Evolutionary conservation across 2,329 filamentous ascomycete genomes (phyloP), one percentile per base, ranked within the genome.

Genomic region (Xylaria arbuscula): DNA sequence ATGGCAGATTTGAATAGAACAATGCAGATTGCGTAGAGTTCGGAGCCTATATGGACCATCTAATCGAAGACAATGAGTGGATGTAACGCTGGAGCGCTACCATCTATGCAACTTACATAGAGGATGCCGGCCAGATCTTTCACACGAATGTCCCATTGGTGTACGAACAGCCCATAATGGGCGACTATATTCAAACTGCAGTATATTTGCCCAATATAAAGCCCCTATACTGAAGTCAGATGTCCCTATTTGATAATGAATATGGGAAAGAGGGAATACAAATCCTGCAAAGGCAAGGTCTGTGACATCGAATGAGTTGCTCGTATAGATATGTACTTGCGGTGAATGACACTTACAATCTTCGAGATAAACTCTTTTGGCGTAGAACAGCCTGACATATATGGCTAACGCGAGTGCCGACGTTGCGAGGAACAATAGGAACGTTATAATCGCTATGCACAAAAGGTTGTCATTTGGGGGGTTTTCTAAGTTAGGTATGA

Each of bases 131-230:
- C 55, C 9, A 64, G 3, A 15, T 64, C 54, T 28, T 36, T 56
- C 2, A 68, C 38, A 8, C 55, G 66, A 22, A 68, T 32, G 13
- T 68, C 24, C 66, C 66, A 68, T 56, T 68, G 66, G 32, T 68
- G 66, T 11, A 68, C 66, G 40, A 68, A 68, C 19, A 62, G 32
- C 10, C 64, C 64, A 42, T 19, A 36, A 5, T 19, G 22, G 8
- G 6, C 10, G 17, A 54, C 10, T 8, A 55, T 7, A 10, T 17
- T n/a, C 17, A 47, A 62, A 51, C 2, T 19, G 32, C 62, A 54
- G 32, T 61, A 61, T 1, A 48, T 32, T 15, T 48, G 15, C 17
- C 13, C 48, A 17, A 61, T n/a, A 28, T 60, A 50, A 1, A 61
- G 38, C 15, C 3, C 56, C 63, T 54, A 45, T 48, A 6, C 7